A percentile compares a stretch with the other conserved stretches of the same genome.
phyloP scores from a whole-genome alignment of 2,329 filamentous ascomycete species.

The Calycina herbarum region DNA sequence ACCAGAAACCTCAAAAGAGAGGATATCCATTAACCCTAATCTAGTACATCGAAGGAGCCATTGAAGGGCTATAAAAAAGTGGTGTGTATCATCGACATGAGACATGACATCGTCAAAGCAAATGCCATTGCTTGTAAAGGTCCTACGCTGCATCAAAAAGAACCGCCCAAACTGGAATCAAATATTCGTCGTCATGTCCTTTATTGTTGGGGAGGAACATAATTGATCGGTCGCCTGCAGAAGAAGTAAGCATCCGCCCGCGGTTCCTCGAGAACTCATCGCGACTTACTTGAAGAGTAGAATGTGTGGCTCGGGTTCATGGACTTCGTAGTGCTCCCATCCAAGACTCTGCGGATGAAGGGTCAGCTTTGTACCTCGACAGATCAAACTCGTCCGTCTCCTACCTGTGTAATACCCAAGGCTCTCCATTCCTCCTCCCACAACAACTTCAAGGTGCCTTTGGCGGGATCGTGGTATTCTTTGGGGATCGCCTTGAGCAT shows the following conservation, averaged over 20 bases:
- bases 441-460: constrained; percentile 91
- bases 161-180: constrained; percentile 29
- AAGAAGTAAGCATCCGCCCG: constrained; percentile 19
- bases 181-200: constrained; percentile 16
- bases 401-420: constrained; percentile 93
- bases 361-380: constrained; percentile 14
- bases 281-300: constrained; percentile 90
- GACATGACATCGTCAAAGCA: constrained; percentile 39
- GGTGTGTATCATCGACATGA: constrained; percentile 35
- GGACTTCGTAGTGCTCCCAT: constrained; percentile 99
- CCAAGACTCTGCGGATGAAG: constrained; percentile 72
- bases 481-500: constrained; percentile 98
- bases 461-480: constrained; percentile 85
- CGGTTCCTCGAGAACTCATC: not conserved
- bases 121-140: constrained; percentile 29
- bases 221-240: constrained; percentile 36
- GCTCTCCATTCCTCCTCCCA: constrained; percentile 99
- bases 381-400: constrained; percentile 25
- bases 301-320: constrained; percentile 98
- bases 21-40: constrained; percentile 35
- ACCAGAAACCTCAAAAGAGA: constrained; percentile 20
- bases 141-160: constrained; percentile 30
- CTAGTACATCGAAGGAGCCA: constrained; percentile 33
- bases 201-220: constrained; percentile 30
- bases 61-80: constrained; percentile 27